Evolutionary conservation across 257 asterid species (phyloP).

Genomic region (Nicotiana tabacum): DNA sequence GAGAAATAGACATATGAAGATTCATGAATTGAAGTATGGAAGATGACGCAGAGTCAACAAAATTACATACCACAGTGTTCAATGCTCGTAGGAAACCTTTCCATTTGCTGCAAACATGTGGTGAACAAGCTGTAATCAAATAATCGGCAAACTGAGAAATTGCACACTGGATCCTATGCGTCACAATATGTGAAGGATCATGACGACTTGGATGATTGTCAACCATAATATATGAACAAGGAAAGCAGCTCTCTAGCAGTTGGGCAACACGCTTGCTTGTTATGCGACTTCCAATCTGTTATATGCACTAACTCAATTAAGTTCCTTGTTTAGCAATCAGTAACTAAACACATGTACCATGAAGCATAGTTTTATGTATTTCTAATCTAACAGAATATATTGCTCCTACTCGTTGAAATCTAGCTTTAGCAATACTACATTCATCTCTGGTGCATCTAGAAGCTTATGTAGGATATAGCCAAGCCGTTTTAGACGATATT

Average conservation of each 20-base stretch:
- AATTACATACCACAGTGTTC: conserved; percentile 61
- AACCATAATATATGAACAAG: conserved; percentile 74
- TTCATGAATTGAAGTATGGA: not conserved
- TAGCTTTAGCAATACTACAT: not conserved
- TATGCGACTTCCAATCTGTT: conserved; percentile 90
- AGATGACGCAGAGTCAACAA: not conserved
- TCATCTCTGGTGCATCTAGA: not conserved
- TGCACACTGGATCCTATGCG: conserved; percentile 71
- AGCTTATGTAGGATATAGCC: not conserved
- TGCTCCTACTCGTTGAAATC: not conserved
- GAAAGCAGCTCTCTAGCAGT: conserved; percentile 63
- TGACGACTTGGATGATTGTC: conserved; percentile 94
- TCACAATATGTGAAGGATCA: conserved; percentile 78
- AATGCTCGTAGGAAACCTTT: conserved; percentile 41
- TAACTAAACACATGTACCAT: not conserved
- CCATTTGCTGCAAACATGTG: conserved; percentile 46
- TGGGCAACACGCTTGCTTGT: conserved; percentile 80
- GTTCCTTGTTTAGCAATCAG: not conserved
- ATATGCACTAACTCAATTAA: conserved; percentile 2
- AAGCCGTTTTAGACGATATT: not conserved
- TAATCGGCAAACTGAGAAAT: conserved; percentile 49
- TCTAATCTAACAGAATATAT: not conserved
- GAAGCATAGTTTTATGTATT: not conserved
- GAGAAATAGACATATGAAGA: not conserved
- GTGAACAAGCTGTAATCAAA: conserved; percentile 41